A percentile compares a stretch with the other conserved stretches of the same genome.
Conservation (phyloP, 805 yeast genomes). For the Ogataea trehaloabstinens region DNA sequence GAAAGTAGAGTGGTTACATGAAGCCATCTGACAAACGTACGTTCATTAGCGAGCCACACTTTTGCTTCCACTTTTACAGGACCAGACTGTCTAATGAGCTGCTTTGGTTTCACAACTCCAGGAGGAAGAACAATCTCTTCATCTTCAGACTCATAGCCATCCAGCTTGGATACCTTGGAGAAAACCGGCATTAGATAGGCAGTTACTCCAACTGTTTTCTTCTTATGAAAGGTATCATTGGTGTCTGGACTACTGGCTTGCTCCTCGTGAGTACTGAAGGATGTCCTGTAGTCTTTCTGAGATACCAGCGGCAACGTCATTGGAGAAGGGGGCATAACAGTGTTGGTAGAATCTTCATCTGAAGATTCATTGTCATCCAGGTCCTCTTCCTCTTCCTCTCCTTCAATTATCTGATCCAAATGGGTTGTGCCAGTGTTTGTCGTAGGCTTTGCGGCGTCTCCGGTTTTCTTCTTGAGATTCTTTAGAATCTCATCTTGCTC, state of each 20-base stretch:
- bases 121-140: constrained; percentile 83
- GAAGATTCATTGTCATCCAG: constrained; percentile 48
- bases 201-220: constrained; percentile 17
- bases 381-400: constrained; percentile 35
- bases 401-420: constrained; percentile 33
- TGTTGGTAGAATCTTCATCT: constrained; percentile 55
- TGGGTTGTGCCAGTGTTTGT: constrained; percentile 26
- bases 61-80: constrained; percentile 94
- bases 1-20: constrained; percentile 83
- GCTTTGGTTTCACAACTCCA: constrained; percentile 82
- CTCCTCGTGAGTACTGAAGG: neutral
- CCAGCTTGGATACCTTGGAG: constrained; percentile 31
- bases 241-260: too few relatives aligned
- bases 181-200: constrained; percentile 32
- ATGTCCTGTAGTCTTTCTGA: neutral
- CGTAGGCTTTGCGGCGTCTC: constrained; percentile 36
- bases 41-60: constrained; percentile 97
- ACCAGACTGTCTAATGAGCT: constrained; percentile 81
- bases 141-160: constrained; percentile 70
- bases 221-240: neutral
- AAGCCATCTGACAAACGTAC: constrained; percentile 95
- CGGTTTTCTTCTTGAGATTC: constrained; percentile 42
- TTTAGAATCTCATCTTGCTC: constrained; percentile 37
- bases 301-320: neutral
- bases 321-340: constrained; percentile 10